phyloP scores from a whole-genome alignment of 163 green algal genomes.

The Chlamydomonas reinhardtii region DNA sequence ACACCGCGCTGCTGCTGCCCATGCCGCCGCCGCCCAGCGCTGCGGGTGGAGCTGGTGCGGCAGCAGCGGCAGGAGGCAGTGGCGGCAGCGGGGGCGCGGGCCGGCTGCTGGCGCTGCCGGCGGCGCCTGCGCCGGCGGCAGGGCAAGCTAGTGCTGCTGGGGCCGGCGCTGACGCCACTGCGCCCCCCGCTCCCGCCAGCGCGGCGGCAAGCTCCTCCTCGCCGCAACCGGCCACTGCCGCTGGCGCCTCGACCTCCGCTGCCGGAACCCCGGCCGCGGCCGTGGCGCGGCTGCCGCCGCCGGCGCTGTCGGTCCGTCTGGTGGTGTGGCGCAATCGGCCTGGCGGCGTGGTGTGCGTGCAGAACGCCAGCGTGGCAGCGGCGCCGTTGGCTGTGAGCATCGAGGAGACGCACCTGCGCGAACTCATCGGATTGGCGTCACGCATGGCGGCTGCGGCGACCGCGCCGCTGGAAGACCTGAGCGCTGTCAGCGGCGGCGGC shows the following conservation, averaged over 20 bases:
- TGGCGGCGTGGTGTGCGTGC: conserved; percentile 47
- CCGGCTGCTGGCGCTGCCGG: neutral
- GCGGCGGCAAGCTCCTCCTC: too few species aligned
- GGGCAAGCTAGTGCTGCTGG: too few species aligned
- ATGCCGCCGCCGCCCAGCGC: neutral
- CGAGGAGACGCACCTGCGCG: conserved; percentile 52
- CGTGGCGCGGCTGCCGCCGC: conserved; percentile 1
- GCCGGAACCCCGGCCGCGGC: too few species aligned
- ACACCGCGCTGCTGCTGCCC: conserved; percentile 25
- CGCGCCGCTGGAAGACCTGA: neutral
- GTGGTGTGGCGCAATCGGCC: conserved; percentile 44
- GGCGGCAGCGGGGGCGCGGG: neutral
- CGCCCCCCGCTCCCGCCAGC: too few species aligned
- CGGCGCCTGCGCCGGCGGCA: neutral
- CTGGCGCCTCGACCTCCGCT: too few species aligned
- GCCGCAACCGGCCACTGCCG: too few species aligned
- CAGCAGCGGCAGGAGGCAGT: neutral
- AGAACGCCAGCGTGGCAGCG: conserved; percentile 23
- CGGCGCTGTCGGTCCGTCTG: conserved; percentile 30
- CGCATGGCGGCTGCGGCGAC: neutral
- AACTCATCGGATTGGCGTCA: conserved; percentile 52
- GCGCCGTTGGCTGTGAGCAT: conserved; percentile 43
- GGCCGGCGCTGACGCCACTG: too few species aligned
- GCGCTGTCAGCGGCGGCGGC: too few species aligned
- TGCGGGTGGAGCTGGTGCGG: neutral